Percentiles rank a stretch among this genome's conserved stretches.
Evolutionary conservation across 441 rosid species (phyloP).

Genomic region (Populus hybrid): DNA sequence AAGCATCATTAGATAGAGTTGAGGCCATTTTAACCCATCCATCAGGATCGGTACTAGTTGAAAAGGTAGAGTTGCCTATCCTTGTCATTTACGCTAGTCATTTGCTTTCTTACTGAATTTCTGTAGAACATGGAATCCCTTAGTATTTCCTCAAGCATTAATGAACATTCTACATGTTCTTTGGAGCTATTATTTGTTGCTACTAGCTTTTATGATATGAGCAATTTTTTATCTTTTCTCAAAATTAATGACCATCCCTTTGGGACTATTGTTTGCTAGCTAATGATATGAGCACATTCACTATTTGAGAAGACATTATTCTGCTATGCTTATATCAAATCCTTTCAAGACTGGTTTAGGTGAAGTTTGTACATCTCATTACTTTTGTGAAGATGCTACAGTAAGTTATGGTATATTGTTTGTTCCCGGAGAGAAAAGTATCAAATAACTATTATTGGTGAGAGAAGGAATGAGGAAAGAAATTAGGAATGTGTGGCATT

Average conservation of each 20-base stretch:
- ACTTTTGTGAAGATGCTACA: neutral
- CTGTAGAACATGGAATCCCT: neutral
- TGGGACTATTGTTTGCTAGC: neutral
- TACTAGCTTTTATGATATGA: neutral
- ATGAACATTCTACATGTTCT: neutral
- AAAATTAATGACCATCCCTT: neutral
- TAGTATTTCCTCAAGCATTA: neutral
- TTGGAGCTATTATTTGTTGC: neutral
- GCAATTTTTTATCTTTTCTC: neutral
- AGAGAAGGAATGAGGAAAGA: neutral
- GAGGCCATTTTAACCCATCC: slow-evolving; percentile 66
- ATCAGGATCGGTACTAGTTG: slow-evolving; percentile 8
- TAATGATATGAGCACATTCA: neutral
- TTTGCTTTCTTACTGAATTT: neutral
- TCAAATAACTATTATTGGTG: neutral
- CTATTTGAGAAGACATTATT: neutral
- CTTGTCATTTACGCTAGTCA: neutral
- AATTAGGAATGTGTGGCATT: no score
- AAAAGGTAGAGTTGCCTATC: neutral
- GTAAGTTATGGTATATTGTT: neutral
- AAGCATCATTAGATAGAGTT: slow-evolving; percentile 85
- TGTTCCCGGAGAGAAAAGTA: neutral
- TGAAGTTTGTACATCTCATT: neutral
- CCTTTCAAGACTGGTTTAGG: neutral
- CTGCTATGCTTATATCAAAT: neutral